phyloP scores from a whole-genome alignment of 2,329 filamentous ascomycete genomes.

The Basipetospora chlamydospora region DNA sequence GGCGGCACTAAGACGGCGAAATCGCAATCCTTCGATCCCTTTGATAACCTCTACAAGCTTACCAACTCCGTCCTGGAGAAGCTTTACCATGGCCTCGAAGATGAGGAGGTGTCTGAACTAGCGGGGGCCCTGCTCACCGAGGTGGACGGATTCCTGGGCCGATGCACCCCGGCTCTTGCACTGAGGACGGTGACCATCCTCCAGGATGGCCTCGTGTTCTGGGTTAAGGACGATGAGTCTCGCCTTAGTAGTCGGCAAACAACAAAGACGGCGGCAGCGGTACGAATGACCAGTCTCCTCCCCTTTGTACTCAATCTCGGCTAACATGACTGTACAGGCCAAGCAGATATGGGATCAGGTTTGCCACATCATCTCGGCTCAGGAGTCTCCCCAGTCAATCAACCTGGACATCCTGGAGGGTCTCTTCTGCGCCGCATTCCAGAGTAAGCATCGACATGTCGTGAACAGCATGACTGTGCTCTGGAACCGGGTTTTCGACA shows the following conservation, averaged over 20 bases:
- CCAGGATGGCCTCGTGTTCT: constrained; percentile 46
- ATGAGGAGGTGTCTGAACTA: constrained; percentile 21
- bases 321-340: constrained; percentile 24
- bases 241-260: constrained; percentile 12
- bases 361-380: constrained; percentile 22
- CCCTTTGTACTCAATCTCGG: neutral
- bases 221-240: constrained; percentile 42
- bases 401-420: constrained; percentile 39
- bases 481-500: constrained; percentile 61
- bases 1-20: constrained; percentile 32
- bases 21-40: constrained; percentile 40
- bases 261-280: constrained; percentile 1
- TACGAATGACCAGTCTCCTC: neutral
- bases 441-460: constrained; percentile 38
- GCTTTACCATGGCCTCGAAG: constrained; percentile 34
- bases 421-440: constrained; percentile 40
- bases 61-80: constrained; percentile 35
- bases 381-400: constrained; percentile 21
- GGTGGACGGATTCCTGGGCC: constrained; percentile 35
- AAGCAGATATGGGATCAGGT: constrained; percentile 35
- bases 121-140: constrained; percentile 36
- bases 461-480: constrained; percentile 34
- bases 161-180: constrained; percentile 34
- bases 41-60: constrained; percentile 50
- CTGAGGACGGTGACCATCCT: constrained; percentile 41